Conservation (phyloP, 116 monocot genomes). For the Zostera marina region DNA sequence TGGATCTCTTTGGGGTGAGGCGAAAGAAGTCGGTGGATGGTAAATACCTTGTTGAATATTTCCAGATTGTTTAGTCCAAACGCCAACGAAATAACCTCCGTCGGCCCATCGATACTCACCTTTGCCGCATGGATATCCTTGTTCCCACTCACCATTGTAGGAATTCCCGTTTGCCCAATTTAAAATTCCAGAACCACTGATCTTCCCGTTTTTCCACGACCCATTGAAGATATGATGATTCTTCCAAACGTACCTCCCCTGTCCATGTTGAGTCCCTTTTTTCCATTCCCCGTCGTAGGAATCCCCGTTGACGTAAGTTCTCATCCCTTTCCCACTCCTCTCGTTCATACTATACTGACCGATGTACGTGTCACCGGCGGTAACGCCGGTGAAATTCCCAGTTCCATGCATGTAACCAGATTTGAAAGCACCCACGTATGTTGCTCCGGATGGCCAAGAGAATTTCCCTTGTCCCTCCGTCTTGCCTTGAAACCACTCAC, state of each 20-base stretch:
- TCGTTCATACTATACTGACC: conserved; percentile 59
- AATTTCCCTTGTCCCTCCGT: too few relatives aligned
- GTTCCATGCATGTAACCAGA: conserved; percentile 65
- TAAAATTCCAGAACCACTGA: conserved; percentile 48
- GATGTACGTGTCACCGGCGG: conserved; percentile 56
- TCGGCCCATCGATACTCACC: conserved; percentile 66
- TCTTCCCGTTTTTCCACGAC: conserved; percentile 35
- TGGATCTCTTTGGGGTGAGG: too few relatives aligned
- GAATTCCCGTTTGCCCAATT: conserved; percentile 57
- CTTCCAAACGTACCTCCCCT: conserved; percentile 57
- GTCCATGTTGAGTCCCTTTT: conserved; percentile 48
- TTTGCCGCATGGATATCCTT: conserved; percentile 37
- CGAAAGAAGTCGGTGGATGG: too few relatives aligned
- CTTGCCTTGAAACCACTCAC: too few relatives aligned
- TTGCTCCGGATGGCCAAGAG: too few relatives aligned
- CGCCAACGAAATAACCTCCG: conserved; percentile 53
- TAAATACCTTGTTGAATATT: too few relatives aligned
- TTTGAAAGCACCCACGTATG: conserved; percentile 4
- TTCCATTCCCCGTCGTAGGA: conserved; percentile 75
- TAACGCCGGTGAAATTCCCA: conserved; percentile 61
- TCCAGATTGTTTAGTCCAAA: conserved; percentile 16
- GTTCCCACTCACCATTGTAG: conserved; percentile 74
- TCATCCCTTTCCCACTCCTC: conserved; percentile 51
- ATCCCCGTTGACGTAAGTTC: conserved; percentile 67
- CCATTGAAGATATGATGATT: conserved; percentile 58